These are phyloP conservation scores for Chrysanthemum makinoi DNA, from an alignment of 129 eudicot genomes.

Conservation along the genomic window DNA sequence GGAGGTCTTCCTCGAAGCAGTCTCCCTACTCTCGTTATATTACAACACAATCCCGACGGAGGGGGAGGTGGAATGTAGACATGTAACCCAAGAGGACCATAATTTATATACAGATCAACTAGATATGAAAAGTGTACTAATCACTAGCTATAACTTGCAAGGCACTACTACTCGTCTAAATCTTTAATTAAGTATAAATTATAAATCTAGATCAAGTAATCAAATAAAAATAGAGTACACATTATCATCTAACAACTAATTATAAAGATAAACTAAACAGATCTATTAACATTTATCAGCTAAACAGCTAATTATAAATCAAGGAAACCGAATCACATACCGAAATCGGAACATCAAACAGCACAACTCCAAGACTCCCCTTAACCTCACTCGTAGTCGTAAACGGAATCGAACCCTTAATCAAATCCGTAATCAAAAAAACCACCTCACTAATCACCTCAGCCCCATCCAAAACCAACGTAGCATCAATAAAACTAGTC, in stretches of 20 bases:
- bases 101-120: too few relatives aligned
- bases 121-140: too few relatives aligned
- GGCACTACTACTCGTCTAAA: background rate
- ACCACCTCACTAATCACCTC: constrained; percentile 53
- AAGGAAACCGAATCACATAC: constrained; percentile 27
- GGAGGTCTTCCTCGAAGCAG: too few relatives aligned
- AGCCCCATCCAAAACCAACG: constrained; percentile 51
- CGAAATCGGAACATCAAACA: constrained; percentile 56
- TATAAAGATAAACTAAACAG: too few relatives aligned
- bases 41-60: too few relatives aligned
- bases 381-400: constrained; percentile 54
- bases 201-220: background rate
- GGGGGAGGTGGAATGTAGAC: too few relatives aligned
- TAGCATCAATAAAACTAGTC: constrained; percentile 62
- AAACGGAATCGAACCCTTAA: constrained; percentile 54
- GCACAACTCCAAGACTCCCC: constrained; percentile 50
- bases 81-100: too few relatives aligned
- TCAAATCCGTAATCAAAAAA: constrained; percentile 57
- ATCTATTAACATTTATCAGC: too few relatives aligned
- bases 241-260: too few relatives aligned
- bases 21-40: too few relatives aligned
- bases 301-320: too few relatives aligned
- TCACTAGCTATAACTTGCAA: constrained; percentile 10
- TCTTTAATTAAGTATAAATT: background rate
- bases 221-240: background rate